Evolutionary conservation across 306 rosid genomes (phyloP).

Genomic region (Cucurbita argyrosperma): DNA sequence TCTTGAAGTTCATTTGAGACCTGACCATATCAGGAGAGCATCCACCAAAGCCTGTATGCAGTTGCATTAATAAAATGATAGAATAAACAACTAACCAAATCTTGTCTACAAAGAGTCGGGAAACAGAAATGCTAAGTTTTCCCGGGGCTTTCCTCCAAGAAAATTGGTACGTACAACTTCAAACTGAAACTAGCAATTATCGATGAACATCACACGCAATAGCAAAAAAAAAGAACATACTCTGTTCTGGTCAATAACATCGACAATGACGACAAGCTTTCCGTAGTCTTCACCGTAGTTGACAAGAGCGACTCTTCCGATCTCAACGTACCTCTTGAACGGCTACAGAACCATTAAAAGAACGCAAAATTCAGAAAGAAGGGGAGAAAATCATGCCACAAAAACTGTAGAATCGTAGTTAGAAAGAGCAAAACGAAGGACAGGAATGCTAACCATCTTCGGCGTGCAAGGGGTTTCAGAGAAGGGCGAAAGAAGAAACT

Average conservation of each 20-base stretch:
- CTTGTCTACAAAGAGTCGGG: too few relatives aligned
- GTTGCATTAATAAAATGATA: background rate
- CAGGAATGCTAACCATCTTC: background rate
- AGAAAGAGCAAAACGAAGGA: background rate
- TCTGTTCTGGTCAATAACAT: conserved; percentile 31
- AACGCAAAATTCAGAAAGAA: background rate
- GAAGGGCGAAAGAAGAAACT: background rate
- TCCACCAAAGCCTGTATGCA: conserved; percentile 31
- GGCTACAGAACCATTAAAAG: background rate
- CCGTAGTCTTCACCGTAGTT: conserved; percentile 33
- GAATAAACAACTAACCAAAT: background rate
- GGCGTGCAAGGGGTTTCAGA: background rate
- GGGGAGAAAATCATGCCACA: background rate
- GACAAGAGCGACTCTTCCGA: conserved; percentile 35
- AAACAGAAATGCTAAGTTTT: too few relatives aligned
- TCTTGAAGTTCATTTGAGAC: conserved; percentile 37
- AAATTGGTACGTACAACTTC: background rate
- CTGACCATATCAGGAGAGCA: conserved; percentile 40
- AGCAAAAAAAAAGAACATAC: conserved; percentile 1
- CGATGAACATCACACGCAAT: background rate
- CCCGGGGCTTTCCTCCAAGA: background rate
- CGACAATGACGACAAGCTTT: conserved; percentile 32
- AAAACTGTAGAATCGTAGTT: background rate
- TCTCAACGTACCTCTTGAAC: conserved; percentile 35
- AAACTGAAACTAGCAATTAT: background rate